These are phyloP conservation scores for Phytophthora sojae DNA, from an alignment of 352 stramenopile genomes.

Conservation along the genomic window DNA sequence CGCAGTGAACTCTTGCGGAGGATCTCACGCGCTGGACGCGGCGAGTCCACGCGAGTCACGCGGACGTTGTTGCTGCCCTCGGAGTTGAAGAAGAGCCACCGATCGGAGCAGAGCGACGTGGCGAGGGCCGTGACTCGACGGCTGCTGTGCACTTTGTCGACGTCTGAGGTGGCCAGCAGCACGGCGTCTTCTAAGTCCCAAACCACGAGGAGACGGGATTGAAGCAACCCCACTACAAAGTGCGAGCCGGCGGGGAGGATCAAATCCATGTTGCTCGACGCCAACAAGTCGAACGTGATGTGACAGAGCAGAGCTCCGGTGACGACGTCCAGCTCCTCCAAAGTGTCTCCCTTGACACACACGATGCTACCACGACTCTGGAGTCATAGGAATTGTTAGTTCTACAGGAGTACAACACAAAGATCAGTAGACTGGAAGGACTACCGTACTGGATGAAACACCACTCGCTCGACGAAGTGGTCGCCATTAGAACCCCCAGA, in stretches of 20 bases:
- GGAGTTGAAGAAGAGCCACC: slow-evolving; percentile 72
- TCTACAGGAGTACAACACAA: neutral
- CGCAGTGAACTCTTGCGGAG: slow-evolving; percentile 71
- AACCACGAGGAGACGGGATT: slow-evolving; percentile 59
- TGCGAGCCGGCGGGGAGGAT: slow-evolving; percentile 53
- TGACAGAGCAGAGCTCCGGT: slow-evolving; percentile 65
- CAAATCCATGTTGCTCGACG: slow-evolving; percentile 54
- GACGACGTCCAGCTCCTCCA: slow-evolving; percentile 71
- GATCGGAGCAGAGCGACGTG: slow-evolving; percentile 61
- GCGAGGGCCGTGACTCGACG: slow-evolving; percentile 65
- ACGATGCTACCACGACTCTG: slow-evolving; percentile 57
- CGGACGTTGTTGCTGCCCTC: slow-evolving; percentile 71
- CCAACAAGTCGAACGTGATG: slow-evolving; percentile 69
- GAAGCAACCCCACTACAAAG: slow-evolving; percentile 63
- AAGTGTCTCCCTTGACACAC: slow-evolving; percentile 56
- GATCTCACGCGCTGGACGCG: slow-evolving; percentile 72
- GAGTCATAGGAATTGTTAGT: slow-evolving; percentile 6
- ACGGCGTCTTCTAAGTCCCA: slow-evolving; percentile 76
- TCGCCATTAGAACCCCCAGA: slow-evolving; percentile 10
- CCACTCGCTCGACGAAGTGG: slow-evolving; percentile 33
- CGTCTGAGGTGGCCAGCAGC: slow-evolving; percentile 64
- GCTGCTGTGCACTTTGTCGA: slow-evolving; percentile 58
- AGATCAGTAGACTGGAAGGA: slow-evolving; percentile 1
- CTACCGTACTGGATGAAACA: slow-evolving; percentile 47
- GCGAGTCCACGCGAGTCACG: slow-evolving; percentile 55